Conservation (phyloP, 2,329 filamentous ascomycete species). For the Aureobasidium vineae region DNA sequence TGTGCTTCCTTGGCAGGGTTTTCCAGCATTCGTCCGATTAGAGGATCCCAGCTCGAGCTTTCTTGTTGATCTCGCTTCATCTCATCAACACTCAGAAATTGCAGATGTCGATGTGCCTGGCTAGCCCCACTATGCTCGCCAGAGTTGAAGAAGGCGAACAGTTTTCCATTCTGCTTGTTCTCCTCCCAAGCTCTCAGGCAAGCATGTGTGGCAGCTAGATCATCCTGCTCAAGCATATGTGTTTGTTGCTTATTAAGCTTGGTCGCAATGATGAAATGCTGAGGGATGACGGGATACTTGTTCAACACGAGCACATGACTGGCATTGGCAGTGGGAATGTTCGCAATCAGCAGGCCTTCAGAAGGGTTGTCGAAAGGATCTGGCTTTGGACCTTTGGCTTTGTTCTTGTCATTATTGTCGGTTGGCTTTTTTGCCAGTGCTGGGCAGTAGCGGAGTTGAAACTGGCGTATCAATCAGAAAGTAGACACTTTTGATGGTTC, state of each 20-base stretch:
- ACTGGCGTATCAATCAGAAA: slow-evolving; percentile 48
- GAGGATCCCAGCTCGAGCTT: slow-evolving; percentile 44
- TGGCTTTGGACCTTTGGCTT: slow-evolving; percentile 42
- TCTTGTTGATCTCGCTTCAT: slow-evolving; percentile 52
- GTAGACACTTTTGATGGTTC: background rate
- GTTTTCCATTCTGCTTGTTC: slow-evolving; percentile 29
- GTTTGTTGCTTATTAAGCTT: slow-evolving; percentile 63
- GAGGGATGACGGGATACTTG: slow-evolving; percentile 69
- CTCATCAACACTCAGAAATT: slow-evolving; percentile 63
- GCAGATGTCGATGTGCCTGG: slow-evolving; percentile 69
- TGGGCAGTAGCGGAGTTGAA: slow-evolving; percentile 70
- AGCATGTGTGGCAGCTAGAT: slow-evolving; percentile 60
- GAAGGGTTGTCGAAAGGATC: slow-evolving; percentile 66
- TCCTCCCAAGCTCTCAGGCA: slow-evolving; percentile 59
- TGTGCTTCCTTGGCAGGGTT: background rate
- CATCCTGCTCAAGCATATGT: slow-evolving; percentile 58
- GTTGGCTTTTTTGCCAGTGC: slow-evolving; percentile 64
- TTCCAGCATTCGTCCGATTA: slow-evolving; percentile 48
- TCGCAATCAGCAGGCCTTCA: slow-evolving; percentile 53
- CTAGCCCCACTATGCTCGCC: slow-evolving; percentile 67
- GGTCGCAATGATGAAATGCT: slow-evolving; percentile 71
- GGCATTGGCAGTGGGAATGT: slow-evolving; percentile 44
- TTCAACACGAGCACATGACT: slow-evolving; percentile 67
- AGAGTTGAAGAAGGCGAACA: slow-evolving; percentile 70
- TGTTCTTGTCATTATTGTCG: slow-evolving; percentile 40